Evolutionary conservation across 73 alveolate genomes (phyloP).

Genomic region (Paramecium bursaria): DNA sequence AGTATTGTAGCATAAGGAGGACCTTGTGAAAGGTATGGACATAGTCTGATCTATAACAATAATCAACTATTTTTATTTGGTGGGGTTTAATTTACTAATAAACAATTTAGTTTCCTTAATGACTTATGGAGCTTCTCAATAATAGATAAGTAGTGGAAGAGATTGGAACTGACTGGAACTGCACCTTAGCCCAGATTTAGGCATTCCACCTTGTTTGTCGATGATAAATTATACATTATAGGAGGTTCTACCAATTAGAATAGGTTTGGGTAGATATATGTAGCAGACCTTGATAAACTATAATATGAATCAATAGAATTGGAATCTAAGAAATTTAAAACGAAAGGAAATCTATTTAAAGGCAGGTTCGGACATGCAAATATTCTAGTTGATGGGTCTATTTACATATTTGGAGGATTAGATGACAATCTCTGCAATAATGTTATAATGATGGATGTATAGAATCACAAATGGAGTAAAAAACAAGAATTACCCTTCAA

Average conservation of each 20-base stretch:
- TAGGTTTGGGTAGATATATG: conserved; percentile 59
- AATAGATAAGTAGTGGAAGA: conserved; percentile 63
- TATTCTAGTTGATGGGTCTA: conserved; percentile 36
- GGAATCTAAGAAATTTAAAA: conserved; percentile 36
- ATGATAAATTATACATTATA: conserved; percentile 42
- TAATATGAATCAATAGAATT: conserved; percentile 44
- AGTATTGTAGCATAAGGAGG: background rate
- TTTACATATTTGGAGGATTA: conserved; percentile 55
- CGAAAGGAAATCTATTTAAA: conserved; percentile 59
- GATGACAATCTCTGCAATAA: conserved; percentile 64
- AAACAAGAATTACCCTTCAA: background rate
- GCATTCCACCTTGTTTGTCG: conserved; percentile 23
- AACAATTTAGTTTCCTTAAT: conserved; percentile 51
- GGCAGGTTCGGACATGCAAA: conserved; percentile 69
- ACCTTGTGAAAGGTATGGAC: conserved; percentile 70
- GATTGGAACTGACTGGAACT: conserved; percentile 21
- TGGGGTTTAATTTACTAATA: conserved; percentile 52
- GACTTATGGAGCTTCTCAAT: conserved; percentile 67
- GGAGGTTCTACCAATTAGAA: conserved; percentile 68
- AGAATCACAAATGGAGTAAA: conserved; percentile 50
- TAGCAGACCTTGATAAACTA: conserved; percentile 39
- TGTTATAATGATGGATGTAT: conserved; percentile 41
- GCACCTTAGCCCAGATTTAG: conserved; percentile 67
- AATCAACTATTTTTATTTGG: conserved; percentile 59
- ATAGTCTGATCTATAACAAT: conserved; percentile 26